These are phyloP conservation scores for Centella asiatica DNA, from an alignment of 129 eudicot species.

Conservation along the genomic window DNA sequence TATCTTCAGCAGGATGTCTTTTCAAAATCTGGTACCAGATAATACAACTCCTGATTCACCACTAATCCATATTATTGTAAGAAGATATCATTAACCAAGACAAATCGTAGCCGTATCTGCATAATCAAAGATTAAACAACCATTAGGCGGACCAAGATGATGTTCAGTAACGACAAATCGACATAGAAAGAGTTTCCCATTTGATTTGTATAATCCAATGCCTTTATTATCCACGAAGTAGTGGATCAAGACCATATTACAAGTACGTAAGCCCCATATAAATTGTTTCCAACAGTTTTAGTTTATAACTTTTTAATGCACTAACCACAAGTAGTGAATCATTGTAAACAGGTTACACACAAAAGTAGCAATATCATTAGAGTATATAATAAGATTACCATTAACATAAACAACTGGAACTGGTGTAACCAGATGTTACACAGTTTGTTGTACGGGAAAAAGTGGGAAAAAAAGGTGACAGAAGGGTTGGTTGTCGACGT, in stretches of 20 bases:
- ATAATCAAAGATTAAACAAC: neutral
- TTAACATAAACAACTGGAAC: neutral
- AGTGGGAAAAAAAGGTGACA: no score
- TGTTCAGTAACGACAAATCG: neutral
- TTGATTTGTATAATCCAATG: conserved; percentile 11
- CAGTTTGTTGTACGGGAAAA: neutral
- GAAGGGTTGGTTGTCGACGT: neutral
- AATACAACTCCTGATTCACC: neutral
- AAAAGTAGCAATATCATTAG: neutral
- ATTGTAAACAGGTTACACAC: no score
- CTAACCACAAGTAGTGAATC: conserved; percentile 9
- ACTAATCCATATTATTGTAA: neutral
- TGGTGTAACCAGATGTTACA: neutral
- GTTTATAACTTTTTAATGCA: neutral
- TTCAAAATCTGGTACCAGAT: neutral
- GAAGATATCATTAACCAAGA: neutral
- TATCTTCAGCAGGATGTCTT: neutral
- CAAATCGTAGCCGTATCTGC: neutral
- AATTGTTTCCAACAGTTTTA: conserved; percentile 2
- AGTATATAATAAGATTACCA: neutral
- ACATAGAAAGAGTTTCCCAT: neutral
- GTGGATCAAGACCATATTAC: conserved; percentile 17
- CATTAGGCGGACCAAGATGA: neutral
- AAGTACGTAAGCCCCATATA: conserved; percentile 19
- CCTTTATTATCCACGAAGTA: conserved; percentile 22